Base-by-base conservation (phyloP, 805 yeast genomes). In the Starmerella bombi region DNA sequence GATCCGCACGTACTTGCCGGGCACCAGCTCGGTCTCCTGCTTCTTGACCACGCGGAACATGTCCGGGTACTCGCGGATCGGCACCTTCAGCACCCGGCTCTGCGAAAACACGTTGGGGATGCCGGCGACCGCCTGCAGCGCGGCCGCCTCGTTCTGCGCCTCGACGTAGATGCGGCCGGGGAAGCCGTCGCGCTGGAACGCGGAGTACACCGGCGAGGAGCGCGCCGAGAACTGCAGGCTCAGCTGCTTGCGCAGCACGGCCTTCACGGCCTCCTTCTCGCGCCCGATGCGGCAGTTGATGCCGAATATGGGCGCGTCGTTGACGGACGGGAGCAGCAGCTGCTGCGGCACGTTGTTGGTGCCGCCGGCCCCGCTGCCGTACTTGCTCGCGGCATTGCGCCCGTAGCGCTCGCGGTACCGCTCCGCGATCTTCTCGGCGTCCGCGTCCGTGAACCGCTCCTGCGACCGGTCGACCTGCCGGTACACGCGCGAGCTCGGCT, bases 241-340 rank as follows among this genome's bases (percentile, higher is more conserved):
- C 46, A 78, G 63, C 65, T 83, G 82, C 64, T 86, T 84, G 52
- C 86, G 85, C 62, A 80, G 70, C 37, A 91, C 65, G 49, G 81
- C 81, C 49, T 84, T 74, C 19, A 91, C 94, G 48, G 86, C 66
- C 39, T 84, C 94, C 60, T 83, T 88, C 61, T 91, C 98, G 51
- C 80, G 75, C 37, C 97, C 96, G 25, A 82, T 84, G 55, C 93
- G 74, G 64, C 93, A 84, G 61, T 95, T 75, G 34, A 91, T 75
- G 56, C 94, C 97, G 81, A 94, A 91, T 53, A 91, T 83, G 40
- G 84, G 77, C 7, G 98, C 97, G 58, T 91, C 96, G 54, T 86
- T 84, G 43, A 91, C 94, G 25, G 96, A 84, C 10, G 98, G 98
- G 61, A 91, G 70, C 52, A 91, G 69, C 53, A 91, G 72, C 56